Evolutionary conservation across 768 basidiomycete species (phyloP).

Genomic region (Astraeus odoratus): DNA sequence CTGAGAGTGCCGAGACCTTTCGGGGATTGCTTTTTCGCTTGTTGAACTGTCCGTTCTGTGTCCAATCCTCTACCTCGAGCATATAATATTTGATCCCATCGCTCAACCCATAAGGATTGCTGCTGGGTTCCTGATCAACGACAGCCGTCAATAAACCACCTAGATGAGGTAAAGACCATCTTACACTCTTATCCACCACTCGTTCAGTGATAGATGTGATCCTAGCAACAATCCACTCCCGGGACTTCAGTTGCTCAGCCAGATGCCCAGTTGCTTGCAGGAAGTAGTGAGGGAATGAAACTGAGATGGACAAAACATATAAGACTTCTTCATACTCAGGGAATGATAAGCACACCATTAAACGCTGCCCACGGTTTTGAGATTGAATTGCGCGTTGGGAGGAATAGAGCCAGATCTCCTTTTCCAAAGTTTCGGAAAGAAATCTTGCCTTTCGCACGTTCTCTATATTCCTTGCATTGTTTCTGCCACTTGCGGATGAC

Average conservation of each 20-base stretch:
- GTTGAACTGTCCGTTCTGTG: slow-evolving; percentile 56
- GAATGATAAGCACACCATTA: slow-evolving; percentile 59
- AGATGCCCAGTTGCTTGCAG: slow-evolving; percentile 81
- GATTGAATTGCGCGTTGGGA: slow-evolving; percentile 91
- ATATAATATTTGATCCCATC: slow-evolving; percentile 91
- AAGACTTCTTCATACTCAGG: not conserved
- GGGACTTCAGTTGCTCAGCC: slow-evolving; percentile 80
- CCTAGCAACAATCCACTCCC: slow-evolving; percentile 94
- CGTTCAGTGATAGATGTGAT: slow-evolving; percentile 85
- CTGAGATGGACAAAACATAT: slow-evolving; percentile 32
- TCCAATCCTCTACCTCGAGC: slow-evolving; percentile 93
- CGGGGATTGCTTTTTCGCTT: slow-evolving; percentile 52
- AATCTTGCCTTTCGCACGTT: slow-evolving; percentile 94
- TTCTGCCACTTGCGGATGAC: slow-evolving; percentile 96
- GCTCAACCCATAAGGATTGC: slow-evolving; percentile 85
- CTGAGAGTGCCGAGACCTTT: slow-evolving; percentile 37
- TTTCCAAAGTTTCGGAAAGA: slow-evolving; percentile 93
- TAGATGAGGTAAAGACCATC: not conserved
- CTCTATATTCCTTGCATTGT: slow-evolving; percentile 92
- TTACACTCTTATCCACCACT: slow-evolving; percentile 72
- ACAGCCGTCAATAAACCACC: slow-evolving; percentile 1
- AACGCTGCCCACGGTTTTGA: slow-evolving; percentile 98
- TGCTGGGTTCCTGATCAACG: slow-evolving; percentile 61
- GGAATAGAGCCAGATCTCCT: slow-evolving; percentile 91
- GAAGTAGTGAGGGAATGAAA: slow-evolving; percentile 97